A percentile compares a stretch with the other conserved stretches of the same genome.
Evolutionary conservation across 2,329 filamentous ascomycete genomes (phyloP).

Genomic region (Sporothrix humicola): DNA sequence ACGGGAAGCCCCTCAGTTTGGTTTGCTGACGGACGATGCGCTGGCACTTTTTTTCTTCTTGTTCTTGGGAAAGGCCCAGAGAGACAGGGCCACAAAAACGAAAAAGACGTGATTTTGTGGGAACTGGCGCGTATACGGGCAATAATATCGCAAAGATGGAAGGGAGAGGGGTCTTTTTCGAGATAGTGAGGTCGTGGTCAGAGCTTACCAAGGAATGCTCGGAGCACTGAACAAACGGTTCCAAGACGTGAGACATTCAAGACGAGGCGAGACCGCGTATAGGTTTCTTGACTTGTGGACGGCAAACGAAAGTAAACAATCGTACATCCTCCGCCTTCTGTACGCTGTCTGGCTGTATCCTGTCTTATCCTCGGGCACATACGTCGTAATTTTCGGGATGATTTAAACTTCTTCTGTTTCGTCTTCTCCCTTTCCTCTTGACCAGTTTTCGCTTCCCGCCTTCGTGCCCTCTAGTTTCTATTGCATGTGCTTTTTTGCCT

Average conservation of each 20-base stretch:
- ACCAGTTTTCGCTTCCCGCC: neutral
- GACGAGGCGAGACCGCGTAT: neutral
- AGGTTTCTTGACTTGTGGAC: no score
- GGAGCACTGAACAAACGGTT: neutral
- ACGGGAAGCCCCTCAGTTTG: constrained; percentile 3
- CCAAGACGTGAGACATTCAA: neutral
- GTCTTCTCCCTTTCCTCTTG: neutral
- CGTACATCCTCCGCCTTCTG: no score
- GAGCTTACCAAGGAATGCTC: neutral
- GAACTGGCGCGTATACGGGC: constrained; percentile 12
- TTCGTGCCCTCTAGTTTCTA: neutral
- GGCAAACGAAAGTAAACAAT: constrained; percentile 1
- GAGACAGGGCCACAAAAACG: neutral
- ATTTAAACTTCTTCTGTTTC: neutral
- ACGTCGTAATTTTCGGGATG: neutral
- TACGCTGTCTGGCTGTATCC: neutral
- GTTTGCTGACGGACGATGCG: constrained; percentile 19
- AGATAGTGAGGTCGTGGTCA: constrained; percentile 3
- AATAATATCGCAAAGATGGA: constrained; percentile 1
- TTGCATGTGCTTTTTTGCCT: neutral
- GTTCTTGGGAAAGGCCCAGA: neutral
- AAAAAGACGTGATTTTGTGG: constrained; percentile 26
- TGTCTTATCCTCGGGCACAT: neutral
- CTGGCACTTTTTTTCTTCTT: constrained; percentile 5
- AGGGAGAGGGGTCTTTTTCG: neutral